These are phyloP conservation scores for Maudiozyma humilis DNA, from an alignment of 1,139 yeast genomes.

Conservation along the genomic window DNA sequence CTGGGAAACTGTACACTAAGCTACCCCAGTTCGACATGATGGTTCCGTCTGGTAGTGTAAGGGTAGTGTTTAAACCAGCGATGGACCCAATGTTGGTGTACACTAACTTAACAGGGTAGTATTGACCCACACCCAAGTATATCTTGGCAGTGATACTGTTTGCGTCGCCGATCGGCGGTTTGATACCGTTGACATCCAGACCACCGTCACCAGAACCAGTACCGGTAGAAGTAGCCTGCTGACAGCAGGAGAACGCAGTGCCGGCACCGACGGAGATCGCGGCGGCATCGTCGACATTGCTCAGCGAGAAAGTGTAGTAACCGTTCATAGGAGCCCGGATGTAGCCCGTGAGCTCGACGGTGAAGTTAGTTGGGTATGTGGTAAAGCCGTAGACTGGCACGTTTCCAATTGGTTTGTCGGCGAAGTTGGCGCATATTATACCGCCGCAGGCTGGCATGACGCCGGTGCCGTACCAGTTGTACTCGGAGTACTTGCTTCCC, in stretches of 20 bases:
- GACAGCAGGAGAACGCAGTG: slow-evolving; percentile 30
- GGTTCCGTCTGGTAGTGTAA: not conserved
- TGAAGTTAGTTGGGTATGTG: slow-evolving; percentile 1
- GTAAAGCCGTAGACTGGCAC: not conserved
- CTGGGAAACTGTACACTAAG: not conserved
- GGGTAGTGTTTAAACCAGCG: not conserved
- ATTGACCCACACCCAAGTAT: slow-evolving; percentile 14
- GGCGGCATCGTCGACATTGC: slow-evolving; percentile 26
- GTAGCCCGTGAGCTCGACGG: slow-evolving; percentile 25
- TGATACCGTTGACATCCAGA: slow-evolving; percentile 7
- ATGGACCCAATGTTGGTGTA: slow-evolving; percentile 7
- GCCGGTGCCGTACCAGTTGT: not conserved
- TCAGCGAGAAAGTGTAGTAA: slow-evolving; percentile 20
- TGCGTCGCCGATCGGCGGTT: not conserved
- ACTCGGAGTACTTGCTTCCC: not conserved
- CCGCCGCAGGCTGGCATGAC: not conserved
- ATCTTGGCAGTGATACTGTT: slow-evolving; percentile 2
- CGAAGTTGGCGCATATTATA: not conserved
- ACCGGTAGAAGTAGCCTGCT: slow-evolving; percentile 4
- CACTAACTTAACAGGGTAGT: slow-evolving; percentile 28
- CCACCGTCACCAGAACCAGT: slow-evolving; percentile 6
- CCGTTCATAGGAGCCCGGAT: slow-evolving; percentile 24
- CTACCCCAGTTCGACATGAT: not conserved
- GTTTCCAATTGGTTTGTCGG: not conserved
- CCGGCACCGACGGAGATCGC: slow-evolving; percentile 24